Evolutionary conservation across 148 eudicot genomes (phyloP).

Genomic region (Salicornia ramosissima): DNA sequence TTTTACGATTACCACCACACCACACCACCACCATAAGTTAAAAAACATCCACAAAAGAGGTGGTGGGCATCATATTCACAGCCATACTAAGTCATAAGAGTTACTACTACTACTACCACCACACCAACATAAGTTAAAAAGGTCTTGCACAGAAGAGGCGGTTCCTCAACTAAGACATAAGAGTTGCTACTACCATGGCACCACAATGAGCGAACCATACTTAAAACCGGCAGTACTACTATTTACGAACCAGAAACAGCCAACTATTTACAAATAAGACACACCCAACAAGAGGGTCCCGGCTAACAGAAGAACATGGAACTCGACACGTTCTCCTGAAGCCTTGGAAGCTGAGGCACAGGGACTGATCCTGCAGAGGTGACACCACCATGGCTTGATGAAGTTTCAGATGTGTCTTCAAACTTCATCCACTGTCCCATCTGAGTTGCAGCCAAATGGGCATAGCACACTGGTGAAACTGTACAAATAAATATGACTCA

Average conservation of each 20-base stretch:
- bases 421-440: conserved; percentile 77
- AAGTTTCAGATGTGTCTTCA: conserved; percentile 65
- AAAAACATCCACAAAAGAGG: no score
- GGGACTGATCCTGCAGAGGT: conserved; percentile 59
- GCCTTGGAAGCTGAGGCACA: conserved; percentile 73
- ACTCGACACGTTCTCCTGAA: conserved; percentile 58
- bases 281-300: not conserved
- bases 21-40: no score
- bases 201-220: not conserved
- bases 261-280: no score
- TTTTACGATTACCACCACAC: no score
- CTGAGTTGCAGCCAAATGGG: conserved; percentile 92
- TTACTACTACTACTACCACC: no score
- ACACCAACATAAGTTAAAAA: no score
- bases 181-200: not conserved
- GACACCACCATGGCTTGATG: conserved; percentile 69
- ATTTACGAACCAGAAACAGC: not conserved
- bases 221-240: not conserved
- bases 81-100: no score
- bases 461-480: conserved; percentile 92
- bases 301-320: conserved; percentile 83
- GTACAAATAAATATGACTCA: no score
- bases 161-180: no score
- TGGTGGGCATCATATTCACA: no score
- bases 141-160: no score